Percentiles rank a stretch among this genome's conserved stretches.
These are phyloP conservation scores for Chaetomiaceae sp. DNA, from an alignment of 2,329 filamentous ascomycete species.

Conservation along the genomic window DNA sequence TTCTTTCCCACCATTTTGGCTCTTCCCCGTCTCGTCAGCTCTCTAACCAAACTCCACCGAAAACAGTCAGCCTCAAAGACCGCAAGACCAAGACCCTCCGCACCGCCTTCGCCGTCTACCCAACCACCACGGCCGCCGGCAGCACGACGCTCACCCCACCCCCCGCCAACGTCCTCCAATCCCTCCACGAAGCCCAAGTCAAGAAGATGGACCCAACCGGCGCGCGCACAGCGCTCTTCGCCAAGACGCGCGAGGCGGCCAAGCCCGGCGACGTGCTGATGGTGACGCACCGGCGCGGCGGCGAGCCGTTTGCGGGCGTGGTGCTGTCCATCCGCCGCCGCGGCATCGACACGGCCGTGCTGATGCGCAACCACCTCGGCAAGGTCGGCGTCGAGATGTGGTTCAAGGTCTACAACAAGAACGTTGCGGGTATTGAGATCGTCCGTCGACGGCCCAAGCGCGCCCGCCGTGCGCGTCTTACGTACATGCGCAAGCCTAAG, in stretches of 20 bases:
- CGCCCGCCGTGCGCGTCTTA: slow-evolving; percentile 79
- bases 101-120: slow-evolving; percentile 48
- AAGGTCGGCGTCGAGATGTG: slow-evolving; percentile 93
- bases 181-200: slow-evolving; percentile 66
- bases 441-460: slow-evolving; percentile 82
- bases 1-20: not conserved
- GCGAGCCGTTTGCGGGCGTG: slow-evolving; percentile 86
- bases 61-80: slow-evolving; percentile 30
- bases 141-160: slow-evolving; percentile 17
- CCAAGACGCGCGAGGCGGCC: slow-evolving; percentile 65
- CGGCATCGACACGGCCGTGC: slow-evolving; percentile 83
- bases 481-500: slow-evolving; percentile 82
- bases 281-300: slow-evolving; percentile 70
- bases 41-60: slow-evolving; percentile 6
- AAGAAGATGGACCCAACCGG: slow-evolving; percentile 76
- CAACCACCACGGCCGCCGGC: slow-evolving; percentile 13
- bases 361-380: slow-evolving; percentile 81
- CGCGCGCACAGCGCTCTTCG: slow-evolving; percentile 76
- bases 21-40: no score
- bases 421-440: slow-evolving; percentile 86
- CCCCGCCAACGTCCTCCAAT: slow-evolving; percentile 54
- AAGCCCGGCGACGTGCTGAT: slow-evolving; percentile 87
- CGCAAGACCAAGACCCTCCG: slow-evolving; percentile 31
- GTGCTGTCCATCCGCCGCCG: slow-evolving; percentile 80
- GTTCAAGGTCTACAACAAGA: slow-evolving; percentile 91